Evolutionary conservation across 2,329 filamentous ascomycete species (phyloP), one percentile per base, ranked within the genome.

Genomic region (Colletotrichum sansevieriae): DNA sequence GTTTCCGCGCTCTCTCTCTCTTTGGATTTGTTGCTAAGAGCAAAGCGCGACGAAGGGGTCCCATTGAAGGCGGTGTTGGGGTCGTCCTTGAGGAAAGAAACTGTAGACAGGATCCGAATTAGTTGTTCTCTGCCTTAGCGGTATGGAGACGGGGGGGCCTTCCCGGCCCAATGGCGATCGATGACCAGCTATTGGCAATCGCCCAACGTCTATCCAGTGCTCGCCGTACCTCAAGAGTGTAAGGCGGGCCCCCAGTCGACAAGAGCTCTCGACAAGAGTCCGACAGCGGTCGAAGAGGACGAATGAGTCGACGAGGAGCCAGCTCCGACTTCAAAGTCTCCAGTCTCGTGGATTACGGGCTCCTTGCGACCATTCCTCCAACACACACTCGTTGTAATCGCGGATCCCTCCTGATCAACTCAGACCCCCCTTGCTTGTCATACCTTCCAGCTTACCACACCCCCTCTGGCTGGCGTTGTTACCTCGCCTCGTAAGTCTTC

Each of bases 381-480:
- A 55, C n/a, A n/a, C 52, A 55, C 33, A 41, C 52, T 35, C 35
- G 22, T 39, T 39, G 37, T 39, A 12, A 18, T 46, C n/a, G 15
- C 18, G 43, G 9, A 9, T 6, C 43, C 43, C 43, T 20, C 43
- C 43, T 20, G 10, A 22, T 33, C 52, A 0, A n/a, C 18, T 12
- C 33, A 6, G 33, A 51, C 22, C 47, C 35, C 52, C 52, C 52
- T 55, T 55, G 52, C 52, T 55, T 41, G 52, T 12, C 52, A 55
- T 55, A 39, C 52, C 52, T 39, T 55, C 18, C 52, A 55, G 52
- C 52, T 55, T 55, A 41, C 52, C 35, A 55, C 52, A 55, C 52
- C 52, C 52, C 41, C 52, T 37, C 49, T 37, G 29, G 22, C 29
- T 39, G 11, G 37, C 37, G 37, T 52, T 52, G n/a, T 25, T 10